A percentile compares a stretch with the other conserved stretches of the same genome.
Conservation (phyloP, 2,329 filamentous ascomycete genomes). For the Alternaria longipes region DNA sequence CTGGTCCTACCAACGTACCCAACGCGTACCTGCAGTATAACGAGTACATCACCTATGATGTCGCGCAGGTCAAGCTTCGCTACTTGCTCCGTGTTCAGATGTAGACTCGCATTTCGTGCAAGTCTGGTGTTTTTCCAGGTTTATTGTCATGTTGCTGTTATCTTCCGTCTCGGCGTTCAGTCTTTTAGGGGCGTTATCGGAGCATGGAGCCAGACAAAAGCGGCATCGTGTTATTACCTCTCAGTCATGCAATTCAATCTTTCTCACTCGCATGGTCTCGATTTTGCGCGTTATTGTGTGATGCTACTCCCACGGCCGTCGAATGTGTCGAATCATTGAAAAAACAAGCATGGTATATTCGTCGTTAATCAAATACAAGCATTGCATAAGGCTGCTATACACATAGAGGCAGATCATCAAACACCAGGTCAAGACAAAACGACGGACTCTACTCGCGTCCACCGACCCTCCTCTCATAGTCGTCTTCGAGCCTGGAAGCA, state of each 20-base stretch:
- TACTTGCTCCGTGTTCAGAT: slow-evolving; percentile 70
- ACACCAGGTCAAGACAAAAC: slow-evolving; percentile 3
- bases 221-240: not conserved
- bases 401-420: slow-evolving; percentile 10
- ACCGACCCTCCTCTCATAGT: slow-evolving; percentile 83
- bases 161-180: not conserved
- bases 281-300: not conserved
- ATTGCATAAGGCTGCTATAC: slow-evolving; percentile 7
- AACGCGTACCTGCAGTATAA: slow-evolving; percentile 69
- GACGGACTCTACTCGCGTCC: slow-evolving; percentile 57
- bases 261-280: not conserved
- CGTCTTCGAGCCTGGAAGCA: slow-evolving; percentile 79
- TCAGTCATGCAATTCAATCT: not conserved
- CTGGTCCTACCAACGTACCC: slow-evolving; percentile 59
- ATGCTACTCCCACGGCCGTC: not conserved
- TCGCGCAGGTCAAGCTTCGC: slow-evolving; percentile 73
- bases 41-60: slow-evolving; percentile 77
- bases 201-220: not conserved
- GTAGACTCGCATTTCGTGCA: slow-evolving; percentile 13
- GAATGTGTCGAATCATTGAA: not conserved
- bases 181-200: not conserved
- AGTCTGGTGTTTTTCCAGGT: not conserved
- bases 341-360: slow-evolving; percentile 10
- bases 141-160: not conserved
- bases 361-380: slow-evolving; percentile 13